Conservation (phyloP, 169 alveolate genomes). For the Eimeria necatrix region DNA sequence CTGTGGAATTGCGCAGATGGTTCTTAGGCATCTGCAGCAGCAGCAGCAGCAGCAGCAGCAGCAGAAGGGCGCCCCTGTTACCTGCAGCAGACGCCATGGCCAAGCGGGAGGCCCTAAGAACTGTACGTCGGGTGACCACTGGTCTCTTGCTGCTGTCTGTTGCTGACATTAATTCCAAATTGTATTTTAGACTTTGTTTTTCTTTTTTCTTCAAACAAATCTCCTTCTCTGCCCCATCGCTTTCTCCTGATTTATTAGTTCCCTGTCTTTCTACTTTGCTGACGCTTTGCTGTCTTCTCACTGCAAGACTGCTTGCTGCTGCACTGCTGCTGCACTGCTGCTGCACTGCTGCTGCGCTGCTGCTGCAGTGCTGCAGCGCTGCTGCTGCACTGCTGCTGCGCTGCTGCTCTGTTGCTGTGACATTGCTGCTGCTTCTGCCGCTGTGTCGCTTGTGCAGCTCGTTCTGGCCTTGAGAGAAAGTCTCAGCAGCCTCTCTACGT, state of each 20-base stretch:
- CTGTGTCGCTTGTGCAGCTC: not conserved
- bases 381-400: not conserved
- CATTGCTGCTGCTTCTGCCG: too few relatives aligned
- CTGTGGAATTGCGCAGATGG: slow-evolving; percentile 26
- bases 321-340: not conserved
- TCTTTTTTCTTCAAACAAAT: not conserved
- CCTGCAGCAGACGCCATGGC: not conserved
- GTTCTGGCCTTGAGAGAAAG: not conserved
- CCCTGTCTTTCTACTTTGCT: slow-evolving; percentile 4
- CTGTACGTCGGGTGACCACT: not conserved
- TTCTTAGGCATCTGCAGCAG: not conserved
- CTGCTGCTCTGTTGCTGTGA: too few relatives aligned
- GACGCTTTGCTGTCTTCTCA: not conserved
- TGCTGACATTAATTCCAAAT: not conserved
- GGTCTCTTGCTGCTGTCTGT: not conserved
- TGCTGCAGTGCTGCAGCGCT: not conserved
- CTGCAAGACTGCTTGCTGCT: not conserved
- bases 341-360: not conserved
- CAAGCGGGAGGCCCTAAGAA: not conserved
- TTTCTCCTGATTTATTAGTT: not conserved
- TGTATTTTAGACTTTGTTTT: not conserved
- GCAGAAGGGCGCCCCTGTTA: not conserved
- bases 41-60: slow-evolving; percentile 18
- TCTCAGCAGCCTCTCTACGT: not conserved
- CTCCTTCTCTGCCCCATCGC: not conserved